phyloP scores from a whole-genome alignment of 1,284 basidiomycete species.

The Leccinum insolens region DNA sequence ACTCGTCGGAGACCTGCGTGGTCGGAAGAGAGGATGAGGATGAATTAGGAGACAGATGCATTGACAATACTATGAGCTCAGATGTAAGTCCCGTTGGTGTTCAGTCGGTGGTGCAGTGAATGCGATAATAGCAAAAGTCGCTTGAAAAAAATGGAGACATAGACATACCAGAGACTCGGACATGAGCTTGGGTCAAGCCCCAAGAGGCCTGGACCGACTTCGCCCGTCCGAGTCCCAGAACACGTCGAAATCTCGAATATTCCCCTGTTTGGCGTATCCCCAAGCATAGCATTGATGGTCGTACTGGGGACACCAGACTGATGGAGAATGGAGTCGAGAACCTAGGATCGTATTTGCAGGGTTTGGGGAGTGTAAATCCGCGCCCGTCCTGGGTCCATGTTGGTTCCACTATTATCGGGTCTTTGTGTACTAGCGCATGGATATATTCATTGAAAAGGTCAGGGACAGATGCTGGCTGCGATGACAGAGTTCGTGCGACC shows the following conservation, averaged over 20 bases:
- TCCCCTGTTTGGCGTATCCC: conserved; percentile 50
- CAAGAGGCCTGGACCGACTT: too few species aligned
- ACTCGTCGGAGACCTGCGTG: conserved; percentile 48
- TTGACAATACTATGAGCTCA: conserved; percentile 53
- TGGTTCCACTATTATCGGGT: not conserved
- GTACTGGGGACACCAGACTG: conserved; percentile 38
- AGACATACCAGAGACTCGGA: conserved; percentile 39
- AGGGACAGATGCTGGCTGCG: not conserved
- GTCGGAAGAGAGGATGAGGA: conserved; percentile 29
- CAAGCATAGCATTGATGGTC: conserved; percentile 49
- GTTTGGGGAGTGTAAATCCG: not conserved
- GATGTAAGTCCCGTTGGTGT: conserved; percentile 66
- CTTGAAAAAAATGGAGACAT: conserved; percentile 13
- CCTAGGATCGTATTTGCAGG: not conserved
- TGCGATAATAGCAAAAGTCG: conserved; percentile 2
- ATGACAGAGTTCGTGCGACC: conserved; percentile 7
- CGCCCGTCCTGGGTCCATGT: not conserved
- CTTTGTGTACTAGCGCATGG: not conserved
- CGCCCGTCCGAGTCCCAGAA: conserved; percentile 21
- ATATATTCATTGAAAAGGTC: conserved; percentile 1
- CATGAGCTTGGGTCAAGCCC: conserved; percentile 22
- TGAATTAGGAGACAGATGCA: conserved; percentile 5
- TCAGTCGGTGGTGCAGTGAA: conserved; percentile 49
- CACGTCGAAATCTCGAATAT: conserved; percentile 48
- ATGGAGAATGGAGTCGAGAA: not conserved